Evolutionary conservation across 768 basidiomycete genomes (phyloP), one percentile per base, ranked within the genome.

Genomic region (Mycena indigotica): DNA sequence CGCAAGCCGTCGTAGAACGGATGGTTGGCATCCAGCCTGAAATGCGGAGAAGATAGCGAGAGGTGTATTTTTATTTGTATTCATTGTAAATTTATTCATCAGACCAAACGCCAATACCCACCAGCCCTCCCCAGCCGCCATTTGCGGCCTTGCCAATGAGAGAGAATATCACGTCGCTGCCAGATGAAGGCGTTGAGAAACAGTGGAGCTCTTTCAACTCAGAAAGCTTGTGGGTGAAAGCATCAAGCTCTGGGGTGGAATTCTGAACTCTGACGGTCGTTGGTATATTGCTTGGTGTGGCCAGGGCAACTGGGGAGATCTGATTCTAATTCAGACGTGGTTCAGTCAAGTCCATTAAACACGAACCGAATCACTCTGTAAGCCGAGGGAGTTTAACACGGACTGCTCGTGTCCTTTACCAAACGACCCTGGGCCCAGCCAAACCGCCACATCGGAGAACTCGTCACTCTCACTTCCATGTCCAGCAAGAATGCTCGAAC

Each of bases 1-100:
- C 83, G 38, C 87, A 90, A 80, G 83, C 80, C 5, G 79, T 77
- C 8, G 80, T 84, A 3, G 84, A 85, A 65, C 78, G 79, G 15
- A 84, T 84, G 83, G 77, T 84, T 39, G 83, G 82, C 12, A 81
- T 84, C 5, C 67, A 69, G 53, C 61, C 66, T 8, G 73, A 74
- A 24, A 62, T 60, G 52, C 71, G 73, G 40, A 66, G 72, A 51
- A 67, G 71, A 60, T 40, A 60, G 32, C 40, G n/a, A 13, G 17
- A 45, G 48, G 46, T 60, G 58, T 56, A 60, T 44, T 52, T 51
- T 45, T 57, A 51, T n/a, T n/a, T n/a, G n/a, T n/a, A n/a, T n/a
- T 52, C 24, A 13, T 24, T 55, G 45, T 50, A 32, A 19, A 15
- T 32, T 57, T 53, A 57, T 24, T 55, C 30, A 55, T 75, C 70